Conservation (phyloP, 2,329 filamentous ascomycete genomes). For the Amesomyces nigricolor region DNA sequence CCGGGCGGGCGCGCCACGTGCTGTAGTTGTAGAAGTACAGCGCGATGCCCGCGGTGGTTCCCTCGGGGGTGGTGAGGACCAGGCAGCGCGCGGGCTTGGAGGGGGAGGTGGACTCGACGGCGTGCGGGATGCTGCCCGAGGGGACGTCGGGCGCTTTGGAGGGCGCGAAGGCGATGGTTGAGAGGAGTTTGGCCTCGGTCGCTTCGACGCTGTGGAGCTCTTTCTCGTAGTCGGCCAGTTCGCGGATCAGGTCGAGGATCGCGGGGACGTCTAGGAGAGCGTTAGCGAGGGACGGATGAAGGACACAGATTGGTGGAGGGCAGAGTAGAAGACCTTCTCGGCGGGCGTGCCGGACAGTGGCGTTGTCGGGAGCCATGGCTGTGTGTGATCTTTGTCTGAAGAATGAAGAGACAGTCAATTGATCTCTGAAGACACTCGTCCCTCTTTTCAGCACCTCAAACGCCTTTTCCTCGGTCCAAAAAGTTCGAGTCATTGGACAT, state of each 20-base stretch:
- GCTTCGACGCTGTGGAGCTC: conserved; percentile 69
- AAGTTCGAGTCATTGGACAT: no score
- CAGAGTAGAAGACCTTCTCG: conserved; percentile 45
- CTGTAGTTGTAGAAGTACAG: conserved; percentile 95
- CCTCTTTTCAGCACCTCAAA: neutral
- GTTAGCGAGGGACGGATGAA: conserved; percentile 1
- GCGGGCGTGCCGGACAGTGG: conserved; percentile 51
- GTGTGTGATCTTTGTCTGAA: neutral
- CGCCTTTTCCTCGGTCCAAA: neutral
- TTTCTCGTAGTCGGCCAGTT: conserved; percentile 84
- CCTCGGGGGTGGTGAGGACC: conserved; percentile 51
- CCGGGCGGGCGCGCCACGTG: conserved; percentile 82
- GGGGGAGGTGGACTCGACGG: conserved; percentile 48
- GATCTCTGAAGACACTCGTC: no score
- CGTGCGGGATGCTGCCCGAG: conserved; percentile 35
- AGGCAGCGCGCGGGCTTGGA: conserved; percentile 69
- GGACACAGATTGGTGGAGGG: neutral
- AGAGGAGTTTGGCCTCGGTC: conserved; percentile 64
- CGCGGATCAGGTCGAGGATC: conserved; percentile 78
- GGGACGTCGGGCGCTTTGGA: conserved; percentile 34
- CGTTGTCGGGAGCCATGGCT: conserved; percentile 7
- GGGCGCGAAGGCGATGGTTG: conserved; percentile 72
- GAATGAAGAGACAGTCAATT: neutral
- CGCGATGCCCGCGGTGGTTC: conserved; percentile 64
- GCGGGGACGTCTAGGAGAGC: conserved; percentile 60